A percentile compares a stretch with the other conserved stretches of the same genome.
These are phyloP conservation scores for Discostella stelligeroides DNA, from an alignment of 108 stramenopile species.

Conservation along the genomic window DNA sequence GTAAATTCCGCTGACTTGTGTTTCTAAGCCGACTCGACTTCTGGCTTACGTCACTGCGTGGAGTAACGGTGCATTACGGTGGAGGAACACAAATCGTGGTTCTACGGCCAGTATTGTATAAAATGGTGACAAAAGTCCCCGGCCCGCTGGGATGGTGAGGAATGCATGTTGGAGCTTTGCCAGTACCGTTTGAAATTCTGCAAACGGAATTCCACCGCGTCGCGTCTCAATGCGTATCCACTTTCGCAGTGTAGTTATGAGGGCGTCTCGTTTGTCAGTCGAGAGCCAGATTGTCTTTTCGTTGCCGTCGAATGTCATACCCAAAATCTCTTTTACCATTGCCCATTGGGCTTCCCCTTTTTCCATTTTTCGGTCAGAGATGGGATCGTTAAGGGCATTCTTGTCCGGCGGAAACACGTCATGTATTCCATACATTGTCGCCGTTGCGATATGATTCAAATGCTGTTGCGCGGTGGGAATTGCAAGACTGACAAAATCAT, in stretches of 20 bases:
- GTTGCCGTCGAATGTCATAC: conserved; percentile 37
- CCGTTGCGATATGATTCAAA: conserved; percentile 9
- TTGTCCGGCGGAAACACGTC: conserved; percentile 34
- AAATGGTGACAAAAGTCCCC: no score
- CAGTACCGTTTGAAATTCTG: conserved; percentile 4
- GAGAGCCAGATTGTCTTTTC: conserved; percentile 22
- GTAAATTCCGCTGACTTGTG: no score
- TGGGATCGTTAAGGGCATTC: conserved; percentile 27
- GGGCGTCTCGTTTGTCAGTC: not conserved
- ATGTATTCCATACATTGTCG: conserved; percentile 16
- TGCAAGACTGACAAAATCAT: conserved; percentile 31
- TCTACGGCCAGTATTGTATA: no score
- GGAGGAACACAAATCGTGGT: no score
- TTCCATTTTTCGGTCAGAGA: conserved; percentile 46
- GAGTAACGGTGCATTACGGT: no score
- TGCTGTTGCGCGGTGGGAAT: conserved; percentile 16
- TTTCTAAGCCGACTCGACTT: no score
- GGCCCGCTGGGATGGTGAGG: no score
- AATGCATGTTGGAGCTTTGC: conserved; percentile 21
- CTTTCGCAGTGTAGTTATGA: not conserved
- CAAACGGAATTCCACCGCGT: conserved; percentile 2
- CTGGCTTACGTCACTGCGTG: no score
- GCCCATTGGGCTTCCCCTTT: conserved; percentile 31
- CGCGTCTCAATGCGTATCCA: not conserved
- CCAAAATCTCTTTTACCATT: conserved; percentile 10